Percentiles rank a stretch among this genome's conserved stretches.
Evolutionary conservation across 1,139 yeast species (phyloP).

Genomic region (Pichia sp.): DNA sequence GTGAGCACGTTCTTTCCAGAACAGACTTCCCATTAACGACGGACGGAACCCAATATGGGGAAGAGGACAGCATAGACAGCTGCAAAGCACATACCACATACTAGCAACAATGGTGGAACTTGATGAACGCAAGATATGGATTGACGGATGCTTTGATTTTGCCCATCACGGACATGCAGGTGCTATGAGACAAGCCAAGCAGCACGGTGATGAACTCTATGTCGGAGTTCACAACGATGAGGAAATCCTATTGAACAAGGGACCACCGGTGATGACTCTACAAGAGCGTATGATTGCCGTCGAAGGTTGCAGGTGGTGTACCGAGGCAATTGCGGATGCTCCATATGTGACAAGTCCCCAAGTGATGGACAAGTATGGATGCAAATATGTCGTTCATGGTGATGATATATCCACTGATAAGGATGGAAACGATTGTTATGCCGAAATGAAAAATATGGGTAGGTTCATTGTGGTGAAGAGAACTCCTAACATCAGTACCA

Average conservation of each 20-base stretch:
- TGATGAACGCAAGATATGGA: constrained; percentile 85
- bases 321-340: constrained; percentile 64
- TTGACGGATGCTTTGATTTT: constrained; percentile 97
- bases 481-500: constrained; percentile 90
- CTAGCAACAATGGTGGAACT: too few relatives aligned
- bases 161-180: constrained; percentile 98
- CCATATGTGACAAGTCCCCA: constrained; percentile 93
- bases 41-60: too few relatives aligned
- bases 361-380: constrained; percentile 66
- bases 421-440: constrained; percentile 88
- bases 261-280: constrained; percentile 86
- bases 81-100: too few relatives aligned
- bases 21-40: too few relatives aligned
- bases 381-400: constrained; percentile 92
- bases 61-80: too few relatives aligned
- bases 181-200: constrained; percentile 89
- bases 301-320: constrained; percentile 86
- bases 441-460: constrained; percentile 75
- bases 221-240: constrained; percentile 93
- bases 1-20: too few relatives aligned
- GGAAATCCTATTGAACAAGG: constrained; percentile 75
- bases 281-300: constrained; percentile 79
- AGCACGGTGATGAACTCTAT: constrained; percentile 61
- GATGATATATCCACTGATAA: constrained; percentile 97
- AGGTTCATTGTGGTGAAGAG: constrained; percentile 83